Base-by-base conservation (phyloP, 2,329 filamentous ascomycete species). In the Pseudonectria foliicola region DNA sequence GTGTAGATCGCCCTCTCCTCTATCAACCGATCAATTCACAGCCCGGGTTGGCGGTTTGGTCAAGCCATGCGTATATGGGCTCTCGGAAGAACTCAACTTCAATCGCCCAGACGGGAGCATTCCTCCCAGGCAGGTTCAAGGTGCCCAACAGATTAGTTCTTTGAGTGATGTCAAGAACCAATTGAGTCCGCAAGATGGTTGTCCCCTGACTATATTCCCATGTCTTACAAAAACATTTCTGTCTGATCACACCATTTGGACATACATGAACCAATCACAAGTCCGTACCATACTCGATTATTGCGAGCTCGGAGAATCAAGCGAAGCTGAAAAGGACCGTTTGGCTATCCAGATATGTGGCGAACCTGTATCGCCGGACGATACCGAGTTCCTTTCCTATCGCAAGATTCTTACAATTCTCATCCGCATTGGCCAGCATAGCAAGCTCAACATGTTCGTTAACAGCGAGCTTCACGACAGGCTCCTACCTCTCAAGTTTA, bases 401-500 rank as follows among this genome's bases (percentile, higher is more conserved):
- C 33, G 33, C 26, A 35, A 35, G 25, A 12, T 35, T n/a, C 27
- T 35, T 5, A 7, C 27, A 16, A 35, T 35, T 11, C 33, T 35
- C 18, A 35, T 35, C 25, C 27, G 29, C 27, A 25, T 35, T 18
- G 4, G 13, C n/a, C 29, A 29, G n/a, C 28, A 15, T 15, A 15
- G 21, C 8, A 10, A 13, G 8, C 15, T 30, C 10, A 6, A 8
- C 14, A 13, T 10, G 10, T 30, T 30, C 14, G 28, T 30, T 13
- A 13, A 30, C 7, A 6, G 21, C 10, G 13, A 30, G 21, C 28
- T 30, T 18, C 11, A 30, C 15, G 28, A 30, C 14, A 18, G 14
- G 8, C 11, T 15, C 10, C 14, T 30, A 8, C 28, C 28, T 13
- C 14, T 30, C 6, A n/a, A n/a, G n/a, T n/a, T n/a, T n/a, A n/a